These are phyloP conservation scores for Glycyrrhiza uralensis DNA, from an alignment of 306 rosid species.

Conservation along the genomic window DNA sequence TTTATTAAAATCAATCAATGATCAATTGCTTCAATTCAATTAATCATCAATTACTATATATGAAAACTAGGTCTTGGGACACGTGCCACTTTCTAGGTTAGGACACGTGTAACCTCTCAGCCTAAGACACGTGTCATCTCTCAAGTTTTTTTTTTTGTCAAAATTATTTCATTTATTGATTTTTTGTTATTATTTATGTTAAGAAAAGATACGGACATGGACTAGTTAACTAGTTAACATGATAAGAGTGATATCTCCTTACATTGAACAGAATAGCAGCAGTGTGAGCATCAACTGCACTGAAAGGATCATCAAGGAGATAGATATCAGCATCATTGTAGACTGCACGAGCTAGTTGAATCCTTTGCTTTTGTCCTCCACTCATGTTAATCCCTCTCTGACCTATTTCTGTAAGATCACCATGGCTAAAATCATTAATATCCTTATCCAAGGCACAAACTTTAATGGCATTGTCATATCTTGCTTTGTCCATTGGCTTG, in stretches of 20 bases:
- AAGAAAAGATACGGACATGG: no score
- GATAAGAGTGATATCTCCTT: neutral
- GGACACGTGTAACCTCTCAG: no score
- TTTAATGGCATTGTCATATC: slow-evolving; percentile 55
- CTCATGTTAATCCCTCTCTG: slow-evolving; percentile 89
- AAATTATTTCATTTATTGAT: no score
- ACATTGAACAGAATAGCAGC: slow-evolving; percentile 65
- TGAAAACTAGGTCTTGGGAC: no score
- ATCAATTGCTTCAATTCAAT: no score
- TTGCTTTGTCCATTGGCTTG: slow-evolving; percentile 56
- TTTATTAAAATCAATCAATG: no score
- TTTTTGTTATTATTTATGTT: no score
- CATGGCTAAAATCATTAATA: slow-evolving; percentile 55
- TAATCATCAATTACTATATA: no score
- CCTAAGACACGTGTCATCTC: no score
- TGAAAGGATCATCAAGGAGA: slow-evolving; percentile 78
- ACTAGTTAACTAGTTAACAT: no score
- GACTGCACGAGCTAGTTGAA: slow-evolving; percentile 81
- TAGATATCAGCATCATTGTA: slow-evolving; percentile 74
- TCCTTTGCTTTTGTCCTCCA: slow-evolving; percentile 89
- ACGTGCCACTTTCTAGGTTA: no score
- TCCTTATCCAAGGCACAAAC: slow-evolving; percentile 74
- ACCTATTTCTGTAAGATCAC: slow-evolving; percentile 87
- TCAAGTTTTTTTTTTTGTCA: no score
- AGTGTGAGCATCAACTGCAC: slow-evolving; percentile 90